phyloP scores from a whole-genome alignment of 2,329 filamentous ascomycete species.

The Aureobasidium sp. region DNA sequence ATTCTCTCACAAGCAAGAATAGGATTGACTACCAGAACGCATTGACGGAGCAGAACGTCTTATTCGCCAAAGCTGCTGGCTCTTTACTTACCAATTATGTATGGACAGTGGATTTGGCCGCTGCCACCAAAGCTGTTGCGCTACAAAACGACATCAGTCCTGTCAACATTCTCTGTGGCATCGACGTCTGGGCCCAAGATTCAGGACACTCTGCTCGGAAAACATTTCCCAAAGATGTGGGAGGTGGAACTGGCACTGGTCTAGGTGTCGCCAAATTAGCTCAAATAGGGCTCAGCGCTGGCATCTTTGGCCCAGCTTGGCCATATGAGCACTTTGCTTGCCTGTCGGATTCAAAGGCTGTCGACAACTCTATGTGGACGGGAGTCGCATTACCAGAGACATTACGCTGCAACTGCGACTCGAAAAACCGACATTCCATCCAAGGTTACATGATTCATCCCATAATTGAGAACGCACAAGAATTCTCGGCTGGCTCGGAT shows the following conservation, averaged over 20 bases:
- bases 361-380: constrained; percentile 33
- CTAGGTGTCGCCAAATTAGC: constrained; percentile 34
- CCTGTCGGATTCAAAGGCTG: constrained; percentile 19
- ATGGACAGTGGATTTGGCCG: constrained; percentile 32
- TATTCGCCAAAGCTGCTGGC: constrained; percentile 33
- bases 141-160: constrained; percentile 22
- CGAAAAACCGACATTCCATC: constrained; percentile 23
- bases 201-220: constrained; percentile 22
- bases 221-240: constrained; percentile 33
- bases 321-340: constrained; percentile 38
- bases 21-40: constrained; percentile 40
- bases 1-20: constrained; percentile 38
- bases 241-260: constrained; percentile 38
- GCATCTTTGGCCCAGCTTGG: constrained; percentile 42
- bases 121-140: constrained; percentile 25
- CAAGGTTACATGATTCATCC: constrained; percentile 17
- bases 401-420: constrained; percentile 29
- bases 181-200: constrained; percentile 43
- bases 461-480: constrained; percentile 26
- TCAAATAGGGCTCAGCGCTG: constrained; percentile 31
- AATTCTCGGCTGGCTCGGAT: constrained; percentile 29
- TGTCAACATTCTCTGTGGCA: constrained; percentile 34
- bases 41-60: constrained; percentile 34
- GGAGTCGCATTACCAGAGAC: constrained; percentile 25
- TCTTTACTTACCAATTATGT: constrained; percentile 41